These are phyloP conservation scores for Fusarium domesticum DNA, from an alignment of 2,329 filamentous ascomycete species.

Conservation along the genomic window DNA sequence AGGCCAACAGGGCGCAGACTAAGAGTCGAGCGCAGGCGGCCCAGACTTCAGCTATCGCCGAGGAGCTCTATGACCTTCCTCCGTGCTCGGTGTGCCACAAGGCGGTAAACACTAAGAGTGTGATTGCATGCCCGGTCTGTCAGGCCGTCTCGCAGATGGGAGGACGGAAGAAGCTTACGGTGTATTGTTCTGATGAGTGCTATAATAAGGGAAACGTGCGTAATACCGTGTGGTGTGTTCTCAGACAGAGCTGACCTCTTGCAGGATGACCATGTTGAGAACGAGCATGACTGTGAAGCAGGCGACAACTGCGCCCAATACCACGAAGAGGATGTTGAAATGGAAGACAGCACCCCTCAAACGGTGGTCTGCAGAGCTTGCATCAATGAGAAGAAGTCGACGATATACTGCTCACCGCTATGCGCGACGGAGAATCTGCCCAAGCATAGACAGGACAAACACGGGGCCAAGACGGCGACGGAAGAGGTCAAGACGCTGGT, in stretches of 20 bases:
- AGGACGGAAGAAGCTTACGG: slow-evolving; percentile 34
- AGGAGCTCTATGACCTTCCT: slow-evolving; percentile 38
- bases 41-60: slow-evolving; percentile 28
- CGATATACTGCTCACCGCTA: slow-evolving; percentile 41
- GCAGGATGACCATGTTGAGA: slow-evolving; percentile 39
- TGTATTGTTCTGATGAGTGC: slow-evolving; percentile 47
- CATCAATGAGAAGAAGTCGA: slow-evolving; percentile 34
- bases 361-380: slow-evolving; percentile 44
- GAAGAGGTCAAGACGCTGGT: slow-evolving; percentile 24
- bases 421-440: slow-evolving; percentile 44
- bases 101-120: slow-evolving; percentile 33
- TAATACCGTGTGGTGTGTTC: slow-evolving; percentile 1
- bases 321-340: slow-evolving; percentile 39
- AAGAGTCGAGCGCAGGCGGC: slow-evolving; percentile 35
- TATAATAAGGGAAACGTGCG: slow-evolving; percentile 41
- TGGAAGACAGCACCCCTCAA: slow-evolving; percentile 32
- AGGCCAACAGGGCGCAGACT: slow-evolving; percentile 41
- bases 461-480: slow-evolving; percentile 28
- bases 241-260: slow-evolving; percentile 21
- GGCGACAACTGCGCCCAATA: slow-evolving; percentile 41
- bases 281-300: slow-evolving; percentile 42
- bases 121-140: slow-evolving; percentile 45
- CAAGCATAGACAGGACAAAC: slow-evolving; percentile 36
- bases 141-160: slow-evolving; percentile 41
- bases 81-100: slow-evolving; percentile 41